Conservation (phyloP, 2,329 filamentous ascomycete genomes). For the Ophiostoma pallidulum region DNA sequence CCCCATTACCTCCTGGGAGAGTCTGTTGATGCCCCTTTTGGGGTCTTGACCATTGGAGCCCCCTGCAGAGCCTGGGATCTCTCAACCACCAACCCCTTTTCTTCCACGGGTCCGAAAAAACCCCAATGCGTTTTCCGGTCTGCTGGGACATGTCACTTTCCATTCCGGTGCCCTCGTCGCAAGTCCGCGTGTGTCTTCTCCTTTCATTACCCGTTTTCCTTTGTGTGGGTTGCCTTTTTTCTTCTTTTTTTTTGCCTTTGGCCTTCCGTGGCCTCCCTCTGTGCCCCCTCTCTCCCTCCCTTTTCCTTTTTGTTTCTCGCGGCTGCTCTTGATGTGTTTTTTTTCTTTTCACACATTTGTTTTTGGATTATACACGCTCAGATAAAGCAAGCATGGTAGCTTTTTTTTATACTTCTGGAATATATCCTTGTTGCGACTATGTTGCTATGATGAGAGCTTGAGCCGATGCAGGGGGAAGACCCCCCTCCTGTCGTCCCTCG, state of each 20-base stretch:
- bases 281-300: neutral
- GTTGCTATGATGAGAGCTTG: too few species aligned
- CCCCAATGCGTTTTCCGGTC: too few species aligned
- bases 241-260: neutral
- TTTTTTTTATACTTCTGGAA: neutral
- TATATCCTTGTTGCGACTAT: too few species aligned
- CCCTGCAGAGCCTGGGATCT: too few species aligned
- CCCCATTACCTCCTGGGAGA: too few species aligned
- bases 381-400: neutral
- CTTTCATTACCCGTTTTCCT: constrained; percentile 1
- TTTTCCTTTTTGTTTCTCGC: neutral
- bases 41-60: too few species aligned
- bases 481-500: too few species aligned
- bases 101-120: too few species aligned
- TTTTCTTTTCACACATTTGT: neutral
- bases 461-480: too few species aligned
- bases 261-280: neutral
- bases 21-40: too few species aligned
- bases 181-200: neutral
- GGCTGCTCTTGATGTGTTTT: neutral
- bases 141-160: neutral
- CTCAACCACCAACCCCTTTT: too few species aligned
- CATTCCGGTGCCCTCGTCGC: neutral
- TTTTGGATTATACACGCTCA: constrained; percentile 5
- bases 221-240: neutral